These are phyloP conservation scores for Nephelium lappaceum DNA, from an alignment of 345 rosid genomes.

Conservation along the genomic window DNA sequence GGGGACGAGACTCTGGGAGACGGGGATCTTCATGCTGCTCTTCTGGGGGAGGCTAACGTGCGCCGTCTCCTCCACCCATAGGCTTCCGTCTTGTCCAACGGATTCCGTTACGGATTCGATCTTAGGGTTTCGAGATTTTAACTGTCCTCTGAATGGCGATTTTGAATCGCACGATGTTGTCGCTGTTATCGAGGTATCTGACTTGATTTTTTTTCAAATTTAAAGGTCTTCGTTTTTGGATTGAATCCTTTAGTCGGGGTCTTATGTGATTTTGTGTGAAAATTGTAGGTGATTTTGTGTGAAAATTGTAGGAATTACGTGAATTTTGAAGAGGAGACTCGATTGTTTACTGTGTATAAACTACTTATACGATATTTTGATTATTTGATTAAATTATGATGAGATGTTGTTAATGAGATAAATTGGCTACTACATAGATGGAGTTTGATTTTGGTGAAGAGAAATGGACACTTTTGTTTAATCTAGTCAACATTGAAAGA, in stretches of 20 bases:
- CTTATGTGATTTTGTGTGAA: neutral
- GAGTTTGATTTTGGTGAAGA: constrained; percentile 1
- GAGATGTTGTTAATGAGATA: neutral
- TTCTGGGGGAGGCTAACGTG: constrained; percentile 37
- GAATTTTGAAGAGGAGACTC: neutral
- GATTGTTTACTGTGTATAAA: neutral
- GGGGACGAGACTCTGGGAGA: constrained; percentile 39
- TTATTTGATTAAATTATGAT: too few species aligned
- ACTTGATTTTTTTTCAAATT: neutral
- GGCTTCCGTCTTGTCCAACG: constrained; percentile 48
- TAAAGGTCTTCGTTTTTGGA: neutral
- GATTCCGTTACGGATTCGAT: constrained; percentile 48
- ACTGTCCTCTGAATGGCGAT: constrained; percentile 33
- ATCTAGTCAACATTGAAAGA: too few species aligned
- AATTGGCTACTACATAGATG: neutral
- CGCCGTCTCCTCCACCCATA: constrained; percentile 29
- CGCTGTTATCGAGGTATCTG: constrained; percentile 66
- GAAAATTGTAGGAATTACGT: neutral
- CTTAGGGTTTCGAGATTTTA: constrained; percentile 52
- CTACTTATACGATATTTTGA: too few species aligned
- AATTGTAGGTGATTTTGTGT: neutral
- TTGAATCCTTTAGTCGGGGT: neutral
- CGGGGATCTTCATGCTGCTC: constrained; percentile 39
- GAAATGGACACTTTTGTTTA: too few species aligned
- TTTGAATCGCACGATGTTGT: constrained; percentile 36